Evolutionary conservation across 305 asterid species (phyloP), one percentile per base, ranked within the genome.

Genomic region (Solanum hybrid): DNA sequence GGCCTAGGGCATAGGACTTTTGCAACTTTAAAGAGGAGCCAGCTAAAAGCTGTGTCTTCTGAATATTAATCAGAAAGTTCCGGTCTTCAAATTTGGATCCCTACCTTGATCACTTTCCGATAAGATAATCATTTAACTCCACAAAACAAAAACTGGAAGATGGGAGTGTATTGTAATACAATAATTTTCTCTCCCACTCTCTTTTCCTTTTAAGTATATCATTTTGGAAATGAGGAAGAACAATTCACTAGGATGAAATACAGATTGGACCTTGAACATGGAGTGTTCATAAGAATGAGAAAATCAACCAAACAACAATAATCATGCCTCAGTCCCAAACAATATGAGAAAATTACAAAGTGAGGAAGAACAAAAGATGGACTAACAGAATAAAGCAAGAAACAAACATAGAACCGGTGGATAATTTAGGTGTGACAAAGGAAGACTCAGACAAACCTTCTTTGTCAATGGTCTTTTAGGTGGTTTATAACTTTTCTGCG

Each of bases 401-500:
- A 85, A 57, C 33, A 57, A 22, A 33, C 22, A 85, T 57, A 85
- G 29, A 51, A 83, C 10, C 28, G 11, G 74, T 29, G 76, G 31
- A 57, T 26, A 81, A 40, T 40, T 39, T 26, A 40, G 86, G 28
- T 85, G 40, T 9, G 74, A 84, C 88, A 57, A 57, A 28, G 76
- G 76, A 26, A 26, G 87, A 82, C 3, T 80, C 86, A 2, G 64
- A 85, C 91, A 67, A 87, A 97, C 99, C 99, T 94, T 97, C 92
- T 93, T 90, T 24, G 99, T 96, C 93, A 97, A 89, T 74, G 99
- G 99, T 90, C 98, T 95, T 93, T 97, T 97, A 73, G 99, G 99
- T 89, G 99, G 99, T 93, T 94, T 96, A 92, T 97, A 97, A 95
- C 99, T 97, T 89, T 95, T 96, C 90, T 95, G 98, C 20, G 98